These are phyloP conservation scores for Micractinium conductrix DNA, from an alignment of 139 green algal genomes.

Conservation along the genomic window DNA sequence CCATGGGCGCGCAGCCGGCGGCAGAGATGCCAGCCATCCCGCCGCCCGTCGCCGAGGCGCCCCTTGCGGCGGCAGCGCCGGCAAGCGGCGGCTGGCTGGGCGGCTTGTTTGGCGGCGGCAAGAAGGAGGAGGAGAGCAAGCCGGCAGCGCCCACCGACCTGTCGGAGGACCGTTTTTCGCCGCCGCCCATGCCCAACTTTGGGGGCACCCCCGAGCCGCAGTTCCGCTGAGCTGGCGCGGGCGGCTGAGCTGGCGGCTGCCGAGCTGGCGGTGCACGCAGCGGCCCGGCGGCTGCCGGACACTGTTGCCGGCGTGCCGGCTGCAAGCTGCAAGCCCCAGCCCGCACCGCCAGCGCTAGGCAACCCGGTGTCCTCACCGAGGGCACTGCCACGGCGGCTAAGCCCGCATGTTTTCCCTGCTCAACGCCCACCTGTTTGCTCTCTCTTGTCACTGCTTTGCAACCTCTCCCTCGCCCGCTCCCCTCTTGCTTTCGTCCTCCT, in stretches of 20 bases:
- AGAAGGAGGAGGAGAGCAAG: conserved; percentile 36
- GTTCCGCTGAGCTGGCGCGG: conserved; percentile 33
- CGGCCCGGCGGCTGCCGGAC: too few relatives aligned
- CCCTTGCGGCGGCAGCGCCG: background rate
- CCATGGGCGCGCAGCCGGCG: background rate
- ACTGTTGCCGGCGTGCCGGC: too few relatives aligned
- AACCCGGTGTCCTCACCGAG: too few relatives aligned
- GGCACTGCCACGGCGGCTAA: too few relatives aligned
- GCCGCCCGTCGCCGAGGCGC: conserved; percentile 20
- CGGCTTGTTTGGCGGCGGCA: conserved; percentile 48
- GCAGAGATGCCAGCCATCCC: conserved; percentile 31
- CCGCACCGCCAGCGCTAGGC: too few relatives aligned
- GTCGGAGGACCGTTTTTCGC: conserved; percentile 60
- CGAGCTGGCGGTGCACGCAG: background rate
- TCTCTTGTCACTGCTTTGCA: background rate
- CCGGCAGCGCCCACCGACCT: conserved; percentile 28
- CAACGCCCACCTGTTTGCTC: background rate
- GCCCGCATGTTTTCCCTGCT: background rate
- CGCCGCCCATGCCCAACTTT: conserved; percentile 65
- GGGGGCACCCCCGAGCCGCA: conserved; percentile 27
- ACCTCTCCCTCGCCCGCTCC: too few relatives aligned
- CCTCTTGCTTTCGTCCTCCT: too few relatives aligned
- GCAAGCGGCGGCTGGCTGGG: conserved; percentile 45
- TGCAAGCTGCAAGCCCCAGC: too few relatives aligned
- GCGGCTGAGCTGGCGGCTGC: background rate